Conservation (phyloP, 2,329 filamentous ascomycete genomes). For the Corinectria fuckeliana region DNA sequence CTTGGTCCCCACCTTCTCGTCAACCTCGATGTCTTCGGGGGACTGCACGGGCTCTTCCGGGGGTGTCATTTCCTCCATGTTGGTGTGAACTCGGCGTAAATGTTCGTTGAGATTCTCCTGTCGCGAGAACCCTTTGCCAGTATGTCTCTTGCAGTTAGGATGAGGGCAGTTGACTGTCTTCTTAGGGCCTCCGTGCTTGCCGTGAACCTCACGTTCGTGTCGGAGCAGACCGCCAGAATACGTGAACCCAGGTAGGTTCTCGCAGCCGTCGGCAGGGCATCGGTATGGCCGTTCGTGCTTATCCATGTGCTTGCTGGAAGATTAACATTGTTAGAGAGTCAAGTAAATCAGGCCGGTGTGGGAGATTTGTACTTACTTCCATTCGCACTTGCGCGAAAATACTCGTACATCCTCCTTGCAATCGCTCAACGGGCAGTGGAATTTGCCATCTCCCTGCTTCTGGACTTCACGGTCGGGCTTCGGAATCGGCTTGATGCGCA, state of each 20-base stretch:
- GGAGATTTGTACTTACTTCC: constrained; percentile 73
- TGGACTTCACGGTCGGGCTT: constrained; percentile 64
- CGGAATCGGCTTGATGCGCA: constrained; percentile 59
- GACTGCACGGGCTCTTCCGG: constrained; percentile 45
- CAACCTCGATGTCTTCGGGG: constrained; percentile 56
- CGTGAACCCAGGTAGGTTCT: constrained; percentile 92
- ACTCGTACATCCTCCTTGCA: constrained; percentile 69
- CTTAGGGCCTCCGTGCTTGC: constrained; percentile 86
- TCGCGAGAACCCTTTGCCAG: constrained; percentile 87
- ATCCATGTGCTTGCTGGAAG: constrained; percentile 90
- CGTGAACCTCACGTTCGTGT: constrained; percentile 93
- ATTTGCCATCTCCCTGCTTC: constrained; percentile 76
- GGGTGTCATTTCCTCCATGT: constrained; percentile 47
- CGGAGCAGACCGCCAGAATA: constrained; percentile 89
- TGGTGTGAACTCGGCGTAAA: constrained; percentile 83
- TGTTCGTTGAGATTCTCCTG: constrained; percentile 96
- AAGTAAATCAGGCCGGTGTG: not conserved
- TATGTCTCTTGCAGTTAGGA: constrained; percentile 85
- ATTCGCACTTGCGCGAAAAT: constrained; percentile 88
- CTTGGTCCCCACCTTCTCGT: constrained; percentile 53
- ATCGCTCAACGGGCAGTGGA: constrained; percentile 73
- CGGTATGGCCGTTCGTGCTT: constrained; percentile 95
- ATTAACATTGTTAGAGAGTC: constrained; percentile 35
- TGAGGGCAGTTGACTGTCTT: constrained; percentile 88
- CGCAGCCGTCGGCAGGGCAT: constrained; percentile 81